Evolutionary conservation across 345 rosid species (phyloP).

Genomic region (Cochlearia excelsa): DNA sequence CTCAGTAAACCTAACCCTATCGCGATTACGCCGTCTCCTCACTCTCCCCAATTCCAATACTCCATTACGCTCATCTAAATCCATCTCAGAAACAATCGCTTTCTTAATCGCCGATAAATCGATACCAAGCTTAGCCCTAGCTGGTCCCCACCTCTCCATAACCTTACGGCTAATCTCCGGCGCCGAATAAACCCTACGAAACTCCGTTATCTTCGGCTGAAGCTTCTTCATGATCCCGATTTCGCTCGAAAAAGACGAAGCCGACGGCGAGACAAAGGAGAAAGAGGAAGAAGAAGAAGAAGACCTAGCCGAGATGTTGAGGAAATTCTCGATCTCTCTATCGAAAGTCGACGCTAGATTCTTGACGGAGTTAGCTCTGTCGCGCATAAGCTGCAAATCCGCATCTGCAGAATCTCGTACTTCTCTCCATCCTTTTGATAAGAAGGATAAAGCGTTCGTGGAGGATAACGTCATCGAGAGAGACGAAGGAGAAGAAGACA

Average conservation of each 20-base stretch:
- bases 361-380: slow-evolving; percentile 85
- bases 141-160: slow-evolving; percentile 76
- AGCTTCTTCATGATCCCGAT: slow-evolving; percentile 80
- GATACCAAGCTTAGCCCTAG: slow-evolving; percentile 61
- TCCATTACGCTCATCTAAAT: slow-evolving; percentile 38
- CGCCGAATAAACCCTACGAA: slow-evolving; percentile 86
- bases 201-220: slow-evolving; percentile 84
- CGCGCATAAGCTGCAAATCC: slow-evolving; percentile 72
- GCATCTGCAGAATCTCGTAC: slow-evolving; percentile 93
- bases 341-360: slow-evolving; percentile 84
- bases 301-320: slow-evolving; percentile 58
- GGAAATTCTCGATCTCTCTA: slow-evolving; percentile 77
- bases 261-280: slow-evolving; percentile 46
- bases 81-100: slow-evolving; percentile 67
- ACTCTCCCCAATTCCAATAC: slow-evolving; percentile 46
- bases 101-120: slow-evolving; percentile 80
- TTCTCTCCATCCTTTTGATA: slow-evolving; percentile 87
- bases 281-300: slow-evolving; percentile 59
- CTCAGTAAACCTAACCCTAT: slow-evolving; percentile 51
- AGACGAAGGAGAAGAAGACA: slow-evolving; percentile 26
- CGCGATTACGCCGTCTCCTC: slow-evolving; percentile 47
- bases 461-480: slow-evolving; percentile 43
- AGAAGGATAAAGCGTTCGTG: slow-evolving; percentile 66
- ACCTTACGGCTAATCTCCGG: slow-evolving; percentile 87
- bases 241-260: slow-evolving; percentile 46